Evolutionary conservation across 495 filamentous ascomycete genomes (phyloP), one percentile per base, ranked within the genome.

Genomic region (Aspergillus ellipticus): DNA sequence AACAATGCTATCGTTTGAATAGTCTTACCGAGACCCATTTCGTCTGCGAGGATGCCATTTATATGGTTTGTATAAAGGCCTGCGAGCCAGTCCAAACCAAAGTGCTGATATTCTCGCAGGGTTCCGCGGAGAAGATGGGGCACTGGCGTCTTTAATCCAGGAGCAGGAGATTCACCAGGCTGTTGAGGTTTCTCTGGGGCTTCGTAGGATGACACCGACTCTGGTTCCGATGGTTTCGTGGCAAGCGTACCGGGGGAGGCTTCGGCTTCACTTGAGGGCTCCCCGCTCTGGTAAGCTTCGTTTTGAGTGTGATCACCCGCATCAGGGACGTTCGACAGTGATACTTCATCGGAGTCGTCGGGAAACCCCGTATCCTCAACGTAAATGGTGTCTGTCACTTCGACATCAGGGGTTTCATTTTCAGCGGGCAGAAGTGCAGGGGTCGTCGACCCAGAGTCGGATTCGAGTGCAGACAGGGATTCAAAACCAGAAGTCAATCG

Each of bases 1-100:
- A 99, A 78, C 9, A 99, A 76, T 13, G 95, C 87, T 61, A 99
- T 99, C 2, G 95, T 97, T 70, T 99, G 95, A 35, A 99, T 97
- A 0, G 95, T 99, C 69, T 99, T 99, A 1, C 95, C 95, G 21
- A 99, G 84, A 62, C 95, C 95, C 95, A 99, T 99, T 64, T 99
- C 95, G 65, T 99, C 95, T 4, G 95, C 95, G n/a, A 99, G 78
- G 49, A 99, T 99, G 39, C 95, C 95, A 66, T 99, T 99, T 48
- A 90, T 94, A 56, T 89, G 82, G 56, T 90, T 93, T n/a, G 84
- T 85, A 70, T 99, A 96, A 4, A 97, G 80, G 1, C 87, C 85
- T 6, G 92, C 90, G 41, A 99, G 87, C 95, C 95, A 99, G 64
- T 99, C 95, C 13, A 99, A 75, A 9, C 95, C 95, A 67, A 87